Conservation (phyloP, 768 basidiomycete species). For the Collybiopsis confluens region DNA sequence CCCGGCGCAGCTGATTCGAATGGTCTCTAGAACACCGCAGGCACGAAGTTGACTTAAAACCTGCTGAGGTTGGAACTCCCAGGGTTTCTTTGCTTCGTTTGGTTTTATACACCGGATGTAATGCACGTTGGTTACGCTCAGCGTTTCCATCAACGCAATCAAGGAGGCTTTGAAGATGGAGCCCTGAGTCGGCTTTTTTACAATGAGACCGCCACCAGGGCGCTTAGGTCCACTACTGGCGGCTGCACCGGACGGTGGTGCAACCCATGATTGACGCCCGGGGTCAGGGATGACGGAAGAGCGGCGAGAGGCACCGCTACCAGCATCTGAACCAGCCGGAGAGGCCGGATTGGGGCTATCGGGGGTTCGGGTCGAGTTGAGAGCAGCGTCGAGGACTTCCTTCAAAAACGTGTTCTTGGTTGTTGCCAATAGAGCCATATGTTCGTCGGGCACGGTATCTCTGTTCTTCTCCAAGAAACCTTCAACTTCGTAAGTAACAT, state of each 20-base stretch:
- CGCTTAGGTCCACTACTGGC: conserved; percentile 45
- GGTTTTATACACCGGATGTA: conserved; percentile 99
- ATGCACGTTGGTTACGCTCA: conserved; percentile 96
- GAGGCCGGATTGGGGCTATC: conserved; percentile 71
- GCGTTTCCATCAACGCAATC: conserved; percentile 93
- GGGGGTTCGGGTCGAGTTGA: conserved; percentile 62
- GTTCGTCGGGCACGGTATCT: conserved; percentile 98
- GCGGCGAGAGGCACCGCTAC: conserved; percentile 72
- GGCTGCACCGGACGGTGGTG: conserved; percentile 32
- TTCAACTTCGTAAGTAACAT: conserved; percentile 97
- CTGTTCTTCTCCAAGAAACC: conserved; percentile 99
- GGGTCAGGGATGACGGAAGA: conserved; percentile 87
- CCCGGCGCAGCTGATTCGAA: conserved; percentile 96
- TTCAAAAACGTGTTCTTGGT: conserved; percentile 92
- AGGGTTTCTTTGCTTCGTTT: conserved; percentile 92
- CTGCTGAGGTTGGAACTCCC: conserved; percentile 95
- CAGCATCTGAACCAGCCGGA: conserved; percentile 75
- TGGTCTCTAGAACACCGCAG: conserved; percentile 98
- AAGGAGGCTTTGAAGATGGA: conserved; percentile 97
- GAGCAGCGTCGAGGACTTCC: conserved; percentile 89
- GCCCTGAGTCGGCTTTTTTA: conserved; percentile 94
- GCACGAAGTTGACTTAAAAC: conserved; percentile 93
- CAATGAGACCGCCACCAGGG: conserved; percentile 49
- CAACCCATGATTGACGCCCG: conserved; percentile 70
- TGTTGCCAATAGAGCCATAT: conserved; percentile 79